phyloP scores from a whole-genome alignment of 1,284 basidiomycete genomes.

The Rhodotorula sp. region DNA sequence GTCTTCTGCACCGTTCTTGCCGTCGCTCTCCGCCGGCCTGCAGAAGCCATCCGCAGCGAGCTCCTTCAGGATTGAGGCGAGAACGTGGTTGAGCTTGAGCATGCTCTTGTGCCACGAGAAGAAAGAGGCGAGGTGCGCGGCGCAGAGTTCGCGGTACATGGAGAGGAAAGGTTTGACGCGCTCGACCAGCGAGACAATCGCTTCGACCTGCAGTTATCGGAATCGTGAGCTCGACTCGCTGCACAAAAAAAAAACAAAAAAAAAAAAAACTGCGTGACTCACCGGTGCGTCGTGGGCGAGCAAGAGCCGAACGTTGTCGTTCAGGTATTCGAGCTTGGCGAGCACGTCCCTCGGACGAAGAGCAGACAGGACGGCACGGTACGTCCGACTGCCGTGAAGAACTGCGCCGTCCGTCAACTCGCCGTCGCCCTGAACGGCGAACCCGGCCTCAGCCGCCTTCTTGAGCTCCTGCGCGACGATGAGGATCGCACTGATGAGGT shows the following conservation, averaged over 20 bases:
- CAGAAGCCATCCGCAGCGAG: conserved; percentile 89
- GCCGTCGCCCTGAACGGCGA: conserved; percentile 40
- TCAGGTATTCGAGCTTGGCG: conserved; percentile 44
- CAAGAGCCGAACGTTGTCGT: conserved; percentile 33
- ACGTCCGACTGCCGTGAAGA: conserved; percentile 41
- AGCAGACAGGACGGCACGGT: conserved; percentile 38
- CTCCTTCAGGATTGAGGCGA: conserved; percentile 71
- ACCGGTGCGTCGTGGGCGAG: not conserved
- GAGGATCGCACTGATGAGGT: conserved; percentile 64
- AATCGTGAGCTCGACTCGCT: not conserved
- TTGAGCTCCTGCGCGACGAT: conserved; percentile 64
- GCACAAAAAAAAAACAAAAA: not conserved
- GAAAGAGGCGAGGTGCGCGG: conserved; percentile 60
- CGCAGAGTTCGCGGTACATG: conserved; percentile 58
- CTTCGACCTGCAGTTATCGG: not conserved
- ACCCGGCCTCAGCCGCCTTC: conserved; percentile 34
- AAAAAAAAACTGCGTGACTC: not conserved
- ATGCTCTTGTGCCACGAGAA: conserved; percentile 70
- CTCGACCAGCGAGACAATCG: conserved; percentile 40
- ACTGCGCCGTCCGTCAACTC: conserved; percentile 47
- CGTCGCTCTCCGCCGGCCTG: conserved; percentile 67
- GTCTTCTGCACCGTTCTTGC: conserved; percentile 52
- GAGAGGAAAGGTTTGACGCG: conserved; percentile 67
- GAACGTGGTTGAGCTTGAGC: conserved; percentile 79
- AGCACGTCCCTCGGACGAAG: conserved; percentile 49